Base-by-base conservation (phyloP, 306 rosid species). In the Prunus mume region DNA sequence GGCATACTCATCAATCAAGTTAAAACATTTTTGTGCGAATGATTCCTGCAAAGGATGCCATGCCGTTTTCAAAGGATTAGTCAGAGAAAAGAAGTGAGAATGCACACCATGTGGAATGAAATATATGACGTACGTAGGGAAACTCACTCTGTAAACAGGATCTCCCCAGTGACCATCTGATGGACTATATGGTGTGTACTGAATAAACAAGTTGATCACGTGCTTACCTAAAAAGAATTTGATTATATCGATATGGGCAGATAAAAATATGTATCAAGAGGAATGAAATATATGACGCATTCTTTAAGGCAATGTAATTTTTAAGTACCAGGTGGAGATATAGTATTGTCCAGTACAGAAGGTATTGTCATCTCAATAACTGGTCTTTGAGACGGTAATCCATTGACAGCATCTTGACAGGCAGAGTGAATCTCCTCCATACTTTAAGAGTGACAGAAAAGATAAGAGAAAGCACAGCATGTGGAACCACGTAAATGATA, bases 291-390 rank as follows among this genome's bases (percentile, higher is more conserved):
- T 68, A 38, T 55, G 65, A 32, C 64, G 6, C 69, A 45, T 70
- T 57, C 25, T 66, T 57, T 5, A 51, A 72, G 20, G 74, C 4
- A 41, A 27, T 61, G 75, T 9, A 19, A 45, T 38, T 38, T 15
- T 82, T 72, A 75, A 69, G 79, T 88, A 94, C 97, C 98, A 49
- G 95, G 92, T 49, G 97, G 97, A 81, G 98, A 91, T 81, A 94
- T 81, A 70, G 96, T 92, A 73, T 86, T 86, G 88, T 94, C 98
- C 55, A 94, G 80, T 62, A 75, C 79, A 28, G 98, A 94, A 73
- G 98, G 97, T 78, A 94, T 91, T 72, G 98, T 86, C 97, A 94
- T 94, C 89, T 94, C 98, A 32, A 92, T 92, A 65, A 94, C 69
- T 2, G 93, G 98, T 79, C 95, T 87, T 75, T 78, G 74, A 14